Conservation (phyloP, 257 asterid species). For the Salvia rosmarinus region DNA sequence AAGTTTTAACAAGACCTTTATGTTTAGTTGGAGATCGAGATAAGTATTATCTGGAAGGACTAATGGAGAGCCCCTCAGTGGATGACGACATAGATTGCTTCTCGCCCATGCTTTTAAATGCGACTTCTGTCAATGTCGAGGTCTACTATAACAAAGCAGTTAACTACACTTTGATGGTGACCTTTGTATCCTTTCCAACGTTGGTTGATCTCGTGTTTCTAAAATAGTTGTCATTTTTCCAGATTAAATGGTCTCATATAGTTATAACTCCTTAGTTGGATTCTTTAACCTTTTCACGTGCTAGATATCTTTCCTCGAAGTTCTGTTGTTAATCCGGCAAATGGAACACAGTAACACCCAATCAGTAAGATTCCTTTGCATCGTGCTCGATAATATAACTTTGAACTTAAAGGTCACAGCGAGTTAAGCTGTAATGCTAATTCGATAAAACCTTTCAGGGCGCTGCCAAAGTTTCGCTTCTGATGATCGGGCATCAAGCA, state of each 20-base stretch:
- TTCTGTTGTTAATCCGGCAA: conserved; percentile 88
- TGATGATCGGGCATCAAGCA: conserved; percentile 97
- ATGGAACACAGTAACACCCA: conserved; percentile 98
- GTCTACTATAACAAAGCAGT: conserved; percentile 94
- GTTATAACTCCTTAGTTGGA: conserved; percentile 42
- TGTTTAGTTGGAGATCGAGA: conserved; percentile 79
- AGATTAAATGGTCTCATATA: conserved; percentile 6
- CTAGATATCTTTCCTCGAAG: conserved; percentile 92
- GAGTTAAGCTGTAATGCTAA: conserved; percentile 16
- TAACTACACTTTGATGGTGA: conserved; percentile 96
- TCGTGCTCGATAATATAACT: background rate
- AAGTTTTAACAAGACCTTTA: conserved; percentile 26
- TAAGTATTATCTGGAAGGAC: conserved; percentile 82
- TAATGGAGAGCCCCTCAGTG: conserved; percentile 97
- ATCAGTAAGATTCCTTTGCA: conserved; percentile 59
- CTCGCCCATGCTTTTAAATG: conserved; percentile 90
- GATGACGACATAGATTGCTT: conserved; percentile 94
- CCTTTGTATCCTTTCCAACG: conserved; percentile 91
- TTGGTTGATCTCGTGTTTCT: conserved; percentile 23
- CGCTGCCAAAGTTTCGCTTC: conserved; percentile 95
- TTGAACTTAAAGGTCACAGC: conserved; percentile 11
- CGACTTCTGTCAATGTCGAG: conserved; percentile 85
- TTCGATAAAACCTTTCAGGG: conserved; percentile 56
- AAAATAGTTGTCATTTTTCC: background rate
- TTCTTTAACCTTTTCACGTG: conserved; percentile 51